Evolutionary conservation across 1,284 basidiomycete species (phyloP).

Genomic region (Uromyces viciae-fabae): DNA sequence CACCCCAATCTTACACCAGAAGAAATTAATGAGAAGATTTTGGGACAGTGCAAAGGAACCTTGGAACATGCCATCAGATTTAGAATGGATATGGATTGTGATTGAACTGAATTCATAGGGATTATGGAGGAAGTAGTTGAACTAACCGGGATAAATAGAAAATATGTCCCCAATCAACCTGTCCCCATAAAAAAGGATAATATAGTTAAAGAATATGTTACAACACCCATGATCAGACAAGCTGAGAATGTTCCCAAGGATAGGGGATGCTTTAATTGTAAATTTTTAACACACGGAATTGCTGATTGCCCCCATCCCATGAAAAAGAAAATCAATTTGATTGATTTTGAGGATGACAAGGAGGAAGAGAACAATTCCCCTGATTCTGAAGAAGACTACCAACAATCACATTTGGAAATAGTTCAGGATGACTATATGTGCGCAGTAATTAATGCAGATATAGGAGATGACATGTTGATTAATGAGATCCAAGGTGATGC

Average conservation of each 20-base stretch:
- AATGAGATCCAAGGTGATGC: slow-evolving; percentile 6
- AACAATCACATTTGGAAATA: background rate
- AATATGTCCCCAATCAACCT: background rate
- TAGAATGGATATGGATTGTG: background rate
- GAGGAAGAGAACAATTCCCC: background rate
- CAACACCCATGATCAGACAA: background rate
- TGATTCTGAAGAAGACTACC: too few relatives aligned
- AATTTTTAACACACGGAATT: background rate
- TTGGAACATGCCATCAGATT: background rate
- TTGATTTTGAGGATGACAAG: background rate
- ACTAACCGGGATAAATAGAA: background rate
- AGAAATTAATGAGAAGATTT: background rate
- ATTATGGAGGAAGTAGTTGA: background rate
- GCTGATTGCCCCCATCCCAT: background rate
- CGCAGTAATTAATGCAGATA: background rate
- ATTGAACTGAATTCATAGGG: background rate
- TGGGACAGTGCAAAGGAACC: background rate
- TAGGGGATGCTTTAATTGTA: background rate
- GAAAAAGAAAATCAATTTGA: background rate
- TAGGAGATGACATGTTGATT: background rate
- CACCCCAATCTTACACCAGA: background rate
- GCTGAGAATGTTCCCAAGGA: background rate
- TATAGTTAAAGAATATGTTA: background rate
- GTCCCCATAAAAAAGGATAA: too few relatives aligned
- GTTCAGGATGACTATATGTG: background rate